A percentile compares a stretch with the other conserved stretches of the same genome.
These are phyloP conservation scores for Rutidosis leptorrhynchoides DNA, from an alignment of 129 eudicot species.

Conservation along the genomic window DNA sequence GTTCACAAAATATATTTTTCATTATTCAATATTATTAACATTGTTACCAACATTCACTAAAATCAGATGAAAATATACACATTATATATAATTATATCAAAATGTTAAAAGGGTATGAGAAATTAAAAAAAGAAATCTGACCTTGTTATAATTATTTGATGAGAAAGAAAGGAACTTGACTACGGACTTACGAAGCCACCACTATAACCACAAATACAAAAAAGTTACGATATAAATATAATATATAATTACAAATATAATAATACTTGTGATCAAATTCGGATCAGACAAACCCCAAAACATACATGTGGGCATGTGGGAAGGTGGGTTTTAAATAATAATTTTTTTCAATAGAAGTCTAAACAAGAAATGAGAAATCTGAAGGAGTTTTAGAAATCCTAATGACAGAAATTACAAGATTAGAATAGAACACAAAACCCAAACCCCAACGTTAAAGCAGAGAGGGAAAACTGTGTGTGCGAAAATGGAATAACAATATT, in stretches of 20 bases:
- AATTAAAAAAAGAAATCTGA: constrained; percentile 30
- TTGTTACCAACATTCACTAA: background rate
- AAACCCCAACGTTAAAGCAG: constrained; percentile 32
- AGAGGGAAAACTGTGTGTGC: constrained; percentile 16
- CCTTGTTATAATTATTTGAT: constrained; percentile 21
- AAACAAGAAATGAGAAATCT: constrained; percentile 18
- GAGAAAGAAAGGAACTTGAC: constrained; percentile 16
- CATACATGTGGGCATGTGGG: too few relatives aligned
- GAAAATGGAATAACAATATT: constrained; percentile 19
- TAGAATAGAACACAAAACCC: constrained; percentile 16
- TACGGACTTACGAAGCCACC: constrained; percentile 20
- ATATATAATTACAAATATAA: constrained; percentile 16
- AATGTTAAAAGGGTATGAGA: constrained; percentile 3
- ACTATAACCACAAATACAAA: constrained; percentile 9
- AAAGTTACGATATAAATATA: too few relatives aligned
- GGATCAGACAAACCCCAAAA: constrained; percentile 63
- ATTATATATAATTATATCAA: constrained; percentile 9
- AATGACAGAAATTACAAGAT: constrained; percentile 16
- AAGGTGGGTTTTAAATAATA: constrained; percentile 32
- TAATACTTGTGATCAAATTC: constrained; percentile 55
- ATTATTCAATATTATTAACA: background rate
- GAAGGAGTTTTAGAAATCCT: constrained; percentile 26
- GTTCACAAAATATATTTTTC: background rate
- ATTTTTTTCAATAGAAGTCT: background rate
- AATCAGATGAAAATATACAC: constrained; percentile 5